phyloP scores from a whole-genome alignment of 2,329 filamentous ascomycete genomes.

The Phyllosticta capitalensis region DNA sequence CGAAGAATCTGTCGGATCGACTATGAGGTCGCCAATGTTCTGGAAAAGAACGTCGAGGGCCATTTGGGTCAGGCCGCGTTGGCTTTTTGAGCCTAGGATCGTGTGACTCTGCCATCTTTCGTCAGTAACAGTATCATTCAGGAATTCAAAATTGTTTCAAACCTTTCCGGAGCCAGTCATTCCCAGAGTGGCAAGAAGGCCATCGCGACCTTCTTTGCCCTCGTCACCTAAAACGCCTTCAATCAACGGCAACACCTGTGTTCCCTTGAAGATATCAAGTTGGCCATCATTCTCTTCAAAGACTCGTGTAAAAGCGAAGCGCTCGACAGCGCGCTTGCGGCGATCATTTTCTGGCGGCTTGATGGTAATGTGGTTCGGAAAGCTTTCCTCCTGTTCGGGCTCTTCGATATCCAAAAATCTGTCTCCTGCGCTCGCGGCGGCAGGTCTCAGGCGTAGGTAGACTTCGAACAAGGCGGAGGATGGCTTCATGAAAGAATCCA shows the following conservation, averaged over 20 bases:
- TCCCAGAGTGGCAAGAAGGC: slow-evolving; percentile 79
- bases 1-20: slow-evolving; percentile 47
- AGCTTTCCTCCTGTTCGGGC: slow-evolving; percentile 21
- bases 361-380: slow-evolving; percentile 44
- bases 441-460: slow-evolving; percentile 64
- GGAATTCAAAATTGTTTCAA: slow-evolving; percentile 9
- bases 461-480: slow-evolving; percentile 72
- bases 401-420: slow-evolving; percentile 72
- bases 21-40: slow-evolving; percentile 63
- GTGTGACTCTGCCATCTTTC: slow-evolving; percentile 68
- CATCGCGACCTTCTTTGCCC: slow-evolving; percentile 74
- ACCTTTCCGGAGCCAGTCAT: slow-evolving; percentile 97
- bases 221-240: slow-evolving; percentile 68
- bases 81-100: slow-evolving; percentile 76
- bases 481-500: slow-evolving; percentile 27
- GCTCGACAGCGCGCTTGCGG: slow-evolving; percentile 79
- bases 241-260: slow-evolving; percentile 63
- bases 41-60: slow-evolving; percentile 82
- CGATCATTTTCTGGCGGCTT: slow-evolving; percentile 65
- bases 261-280: slow-evolving; percentile 75
- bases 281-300: slow-evolving; percentile 83
- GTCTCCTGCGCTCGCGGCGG: slow-evolving; percentile 36
- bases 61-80: slow-evolving; percentile 86
- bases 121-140: background rate
- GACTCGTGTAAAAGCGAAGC: slow-evolving; percentile 87